Evolutionary conservation across 768 basidiomycete species (phyloP).

Genomic region (Suillus spraguei): DNA sequence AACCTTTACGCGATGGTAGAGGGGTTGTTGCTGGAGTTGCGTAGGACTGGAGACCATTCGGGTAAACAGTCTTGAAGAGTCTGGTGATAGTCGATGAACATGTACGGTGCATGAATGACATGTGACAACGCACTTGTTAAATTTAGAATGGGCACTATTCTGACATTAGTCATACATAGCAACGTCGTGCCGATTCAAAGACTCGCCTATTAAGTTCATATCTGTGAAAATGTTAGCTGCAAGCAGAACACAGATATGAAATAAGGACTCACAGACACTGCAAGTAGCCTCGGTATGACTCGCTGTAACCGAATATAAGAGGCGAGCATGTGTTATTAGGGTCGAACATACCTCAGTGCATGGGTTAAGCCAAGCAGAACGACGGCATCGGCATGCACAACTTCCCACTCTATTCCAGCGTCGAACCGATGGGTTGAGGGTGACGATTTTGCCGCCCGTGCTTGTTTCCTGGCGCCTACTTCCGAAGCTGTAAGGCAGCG

Average conservation of each 20-base stretch:
- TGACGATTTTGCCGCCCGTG: conserved; percentile 38
- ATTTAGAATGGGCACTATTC: conserved; percentile 69
- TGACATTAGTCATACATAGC: conserved; percentile 1
- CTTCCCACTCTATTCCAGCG: conserved; percentile 75
- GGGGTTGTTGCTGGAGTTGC: conserved; percentile 41
- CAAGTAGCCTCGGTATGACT: conserved; percentile 77
- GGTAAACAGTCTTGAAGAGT: conserved; percentile 69
- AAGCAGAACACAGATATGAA: neutral
- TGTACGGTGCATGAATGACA: neutral
- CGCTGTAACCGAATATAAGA: conserved; percentile 40
- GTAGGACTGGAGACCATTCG: conserved; percentile 53
- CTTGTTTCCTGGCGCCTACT: conserved; percentile 57
- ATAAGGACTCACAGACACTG: conserved; percentile 64
- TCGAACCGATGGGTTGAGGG: conserved; percentile 45
- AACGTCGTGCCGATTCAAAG: neutral
- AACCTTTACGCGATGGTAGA: conserved; percentile 38
- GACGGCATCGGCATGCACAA: conserved; percentile 72
- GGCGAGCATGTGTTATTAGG: neutral
- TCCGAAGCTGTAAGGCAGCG: conserved; percentile 59
- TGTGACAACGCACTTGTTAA: conserved; percentile 52
- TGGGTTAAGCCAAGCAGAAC: conserved; percentile 72
- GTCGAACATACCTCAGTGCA: conserved; percentile 57
- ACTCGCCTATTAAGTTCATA: conserved; percentile 58
- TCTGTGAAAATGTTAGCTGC: conserved; percentile 28
- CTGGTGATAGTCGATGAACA: conserved; percentile 32